A percentile compares a stretch with the other conserved stretches of the same genome.
Conservation (phyloP, 257 asterid species). For the Eucommia ulmoides region DNA sequence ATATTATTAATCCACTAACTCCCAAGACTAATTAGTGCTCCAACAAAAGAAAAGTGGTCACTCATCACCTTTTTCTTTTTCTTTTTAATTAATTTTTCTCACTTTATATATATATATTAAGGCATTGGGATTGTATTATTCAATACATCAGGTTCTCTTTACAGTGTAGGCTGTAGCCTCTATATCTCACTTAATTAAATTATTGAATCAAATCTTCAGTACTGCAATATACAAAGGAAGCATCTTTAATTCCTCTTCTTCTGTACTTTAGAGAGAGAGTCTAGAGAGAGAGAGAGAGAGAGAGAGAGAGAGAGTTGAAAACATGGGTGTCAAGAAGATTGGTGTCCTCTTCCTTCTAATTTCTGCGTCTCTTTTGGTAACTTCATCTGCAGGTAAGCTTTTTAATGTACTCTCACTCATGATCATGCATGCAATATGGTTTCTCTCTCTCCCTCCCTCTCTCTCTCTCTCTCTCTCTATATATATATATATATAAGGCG, state of each 20-base stretch:
- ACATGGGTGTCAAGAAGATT: conserved; percentile 40
- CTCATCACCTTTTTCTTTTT: conserved; percentile 36
- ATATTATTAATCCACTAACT: conserved; percentile 37
- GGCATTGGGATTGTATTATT: conserved; percentile 22
- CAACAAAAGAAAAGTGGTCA: conserved; percentile 60
- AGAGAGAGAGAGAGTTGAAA: conserved; percentile 10
- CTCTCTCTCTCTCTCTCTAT: too few species aligned
- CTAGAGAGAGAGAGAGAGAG: conserved; percentile 3
- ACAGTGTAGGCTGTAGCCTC: conserved; percentile 4
- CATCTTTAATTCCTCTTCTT: conserved; percentile 11
- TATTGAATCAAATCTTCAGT: conserved; percentile 3
- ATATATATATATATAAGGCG: too few species aligned
- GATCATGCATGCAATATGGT: too few species aligned
- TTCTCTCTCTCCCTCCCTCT: too few species aligned
- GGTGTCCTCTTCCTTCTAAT: conserved; percentile 54
- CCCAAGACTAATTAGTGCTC: conserved; percentile 65
- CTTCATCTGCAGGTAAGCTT: conserved; percentile 56
- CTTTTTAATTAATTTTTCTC: conserved; percentile 28
- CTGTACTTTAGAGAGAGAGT: too few species aligned
- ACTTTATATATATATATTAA: too few species aligned
- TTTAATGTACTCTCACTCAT: too few species aligned
- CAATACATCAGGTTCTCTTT: neutral
- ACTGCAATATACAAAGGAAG: conserved; percentile 17
- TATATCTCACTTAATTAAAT: neutral
- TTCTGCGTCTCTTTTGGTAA: conserved; percentile 40